Base-by-base conservation (phyloP, 352 stramenopile species). In the Phytophthora nicotianae region DNA sequence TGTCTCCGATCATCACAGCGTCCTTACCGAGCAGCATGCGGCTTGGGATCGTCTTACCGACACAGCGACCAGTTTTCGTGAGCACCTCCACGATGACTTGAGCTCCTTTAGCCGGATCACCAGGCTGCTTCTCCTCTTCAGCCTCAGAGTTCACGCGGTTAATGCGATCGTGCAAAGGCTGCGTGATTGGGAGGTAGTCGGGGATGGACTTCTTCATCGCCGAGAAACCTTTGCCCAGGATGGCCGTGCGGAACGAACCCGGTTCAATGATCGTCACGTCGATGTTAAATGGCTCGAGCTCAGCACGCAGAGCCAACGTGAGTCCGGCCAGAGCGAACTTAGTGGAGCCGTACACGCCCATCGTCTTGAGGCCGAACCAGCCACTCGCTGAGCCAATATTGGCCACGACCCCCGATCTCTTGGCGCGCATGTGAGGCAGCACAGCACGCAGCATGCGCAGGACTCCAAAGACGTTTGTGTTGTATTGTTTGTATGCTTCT, bases 201-300 rank as follows among this genome's bases (percentile, higher is more conserved):
- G 62, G 51, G 38, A 77, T 77, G 16, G 65, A 66, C 10, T 46
- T 69, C 47, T 75, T 62, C 68, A 72, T 70, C 3, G 61, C 40
- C 8, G 23, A 65, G 29, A 67, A 72, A 2, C 65, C 63, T 56
- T 77, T 77, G 38, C 68, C 68, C 21, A 80, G 53, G 41, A 80
- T 74, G 7, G 54, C 56, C 3, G 74, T 83, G 21, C 74, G 68
- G 59, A 83, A 81, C 26, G 65, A 72, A n/a, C 74, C 69, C 17
- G 74, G 74, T 40, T 83, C 74, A 43, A 83, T 72, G 50, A 74
- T 71, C 3, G 66, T 79, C 24, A 81, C 72, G 7, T 83, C 69
- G 42, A 83, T 83, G 32, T 55, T 51, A n/a, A 83, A 70, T 11
- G 62, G 53, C 40, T 67, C 60, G 0, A 83, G 51, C 47, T 83